Evolutionary conservation across 257 asterid genomes (phyloP).

Genomic region (Solanum bukasovii): DNA sequence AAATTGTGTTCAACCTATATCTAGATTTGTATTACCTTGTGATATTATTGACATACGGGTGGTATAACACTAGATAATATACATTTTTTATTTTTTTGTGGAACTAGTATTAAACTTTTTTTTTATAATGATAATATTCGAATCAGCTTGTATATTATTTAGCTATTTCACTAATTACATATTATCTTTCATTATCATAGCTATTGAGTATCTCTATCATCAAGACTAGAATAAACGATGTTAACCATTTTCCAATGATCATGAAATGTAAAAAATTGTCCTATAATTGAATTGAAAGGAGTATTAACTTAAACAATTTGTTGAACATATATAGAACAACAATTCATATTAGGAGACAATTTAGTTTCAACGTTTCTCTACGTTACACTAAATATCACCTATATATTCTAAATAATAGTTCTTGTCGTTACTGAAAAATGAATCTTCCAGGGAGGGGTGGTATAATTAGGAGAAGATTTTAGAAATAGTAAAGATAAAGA

Average conservation of each 20-base stretch:
- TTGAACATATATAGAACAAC: background rate
- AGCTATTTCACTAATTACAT: too few relatives aligned
- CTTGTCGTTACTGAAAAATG: background rate
- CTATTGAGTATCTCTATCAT: background rate
- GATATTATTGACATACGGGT: too few relatives aligned
- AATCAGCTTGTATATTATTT: too few relatives aligned
- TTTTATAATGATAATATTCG: too few relatives aligned
- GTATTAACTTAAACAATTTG: background rate
- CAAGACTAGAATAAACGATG: too few relatives aligned
- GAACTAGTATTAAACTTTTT: too few relatives aligned
- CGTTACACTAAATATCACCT: too few relatives aligned
- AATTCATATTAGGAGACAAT: background rate
- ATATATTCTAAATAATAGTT: too few relatives aligned
- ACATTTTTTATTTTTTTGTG: too few relatives aligned
- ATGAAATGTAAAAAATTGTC: background rate
- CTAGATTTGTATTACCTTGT: background rate
- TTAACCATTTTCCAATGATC: background rate
- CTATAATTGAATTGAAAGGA: background rate
- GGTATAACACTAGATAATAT: background rate
- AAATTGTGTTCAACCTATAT: background rate
- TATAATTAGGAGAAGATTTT: too few relatives aligned
- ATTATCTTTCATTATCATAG: too few relatives aligned
- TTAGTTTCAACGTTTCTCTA: background rate
- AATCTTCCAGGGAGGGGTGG: background rate
- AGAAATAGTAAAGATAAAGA: too few relatives aligned